These are phyloP conservation scores for Aleurites moluccanus DNA, from an alignment of 441 rosid genomes.

Conservation along the genomic window DNA sequence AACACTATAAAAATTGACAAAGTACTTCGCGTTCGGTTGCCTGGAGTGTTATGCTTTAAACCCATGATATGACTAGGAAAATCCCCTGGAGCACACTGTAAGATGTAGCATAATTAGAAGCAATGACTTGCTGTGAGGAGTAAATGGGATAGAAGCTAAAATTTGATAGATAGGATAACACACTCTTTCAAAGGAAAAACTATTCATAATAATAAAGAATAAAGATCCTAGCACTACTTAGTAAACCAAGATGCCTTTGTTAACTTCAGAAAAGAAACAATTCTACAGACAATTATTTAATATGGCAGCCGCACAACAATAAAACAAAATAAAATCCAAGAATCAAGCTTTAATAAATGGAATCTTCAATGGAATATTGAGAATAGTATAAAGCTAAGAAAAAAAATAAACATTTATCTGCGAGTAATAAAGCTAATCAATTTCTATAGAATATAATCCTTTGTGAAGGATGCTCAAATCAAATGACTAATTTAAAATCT, in stretches of 20 bases:
- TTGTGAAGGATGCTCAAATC: too few species aligned
- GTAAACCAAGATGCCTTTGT: background rate
- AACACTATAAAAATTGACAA: slow-evolving; percentile 68
- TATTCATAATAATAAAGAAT: background rate
- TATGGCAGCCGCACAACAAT: too few species aligned
- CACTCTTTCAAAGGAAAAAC: background rate
- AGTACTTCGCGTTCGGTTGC: slow-evolving; percentile 52
- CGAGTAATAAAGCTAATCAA: too few species aligned
- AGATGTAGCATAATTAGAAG: background rate
- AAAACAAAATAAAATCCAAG: too few species aligned
- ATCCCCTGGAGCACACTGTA: slow-evolving; percentile 30
- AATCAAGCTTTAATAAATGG: too few species aligned
- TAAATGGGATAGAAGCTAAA: background rate
- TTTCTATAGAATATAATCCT: too few species aligned
- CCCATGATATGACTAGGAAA: slow-evolving; percentile 42
- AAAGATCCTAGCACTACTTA: background rate
- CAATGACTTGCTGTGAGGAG: too few species aligned
- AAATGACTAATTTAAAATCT: too few species aligned
- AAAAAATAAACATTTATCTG: too few species aligned
- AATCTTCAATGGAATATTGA: too few species aligned
- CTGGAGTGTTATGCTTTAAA: slow-evolving; percentile 50
- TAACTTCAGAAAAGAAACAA: background rate
- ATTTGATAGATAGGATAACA: background rate
- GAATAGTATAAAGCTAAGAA: too few species aligned
- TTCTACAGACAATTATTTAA: too few species aligned